Evolutionary conservation across 192 early-diverging fungal species (phyloP).

Genomic region (Entomortierella beljakovae): DNA sequence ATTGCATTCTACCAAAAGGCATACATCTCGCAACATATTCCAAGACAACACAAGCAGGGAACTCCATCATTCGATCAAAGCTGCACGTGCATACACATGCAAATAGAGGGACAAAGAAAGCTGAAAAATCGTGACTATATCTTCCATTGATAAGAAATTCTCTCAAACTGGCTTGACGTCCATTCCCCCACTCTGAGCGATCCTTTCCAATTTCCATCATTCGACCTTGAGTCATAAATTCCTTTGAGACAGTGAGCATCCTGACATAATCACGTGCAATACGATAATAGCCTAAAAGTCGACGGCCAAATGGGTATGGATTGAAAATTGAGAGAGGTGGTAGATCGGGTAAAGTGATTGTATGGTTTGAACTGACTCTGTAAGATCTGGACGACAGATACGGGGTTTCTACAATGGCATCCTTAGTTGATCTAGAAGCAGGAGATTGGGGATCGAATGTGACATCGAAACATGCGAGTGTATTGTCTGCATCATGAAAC

Average conservation of each 20-base stretch:
- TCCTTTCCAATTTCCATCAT: conserved; percentile 55
- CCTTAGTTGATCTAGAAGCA: not conserved
- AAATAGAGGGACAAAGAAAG: conserved; percentile 51
- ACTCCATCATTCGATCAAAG: conserved; percentile 55
- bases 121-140: conserved; percentile 52
- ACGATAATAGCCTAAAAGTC: conserved; percentile 47
- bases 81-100: conserved; percentile 58
- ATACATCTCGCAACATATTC: conserved; percentile 55
- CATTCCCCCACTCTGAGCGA: conserved; percentile 50
- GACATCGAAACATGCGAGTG: conserved; percentile 51
- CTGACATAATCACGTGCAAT: conserved; percentile 51
- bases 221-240: conserved; percentile 46
- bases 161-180: conserved; percentile 33
- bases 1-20: conserved; percentile 54
- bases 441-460: conserved; percentile 25
- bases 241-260: conserved; percentile 46
- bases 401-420: conserved; percentile 34
- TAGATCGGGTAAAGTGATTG: conserved; percentile 50
- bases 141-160: conserved; percentile 39
- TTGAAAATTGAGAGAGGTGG: conserved; percentile 43
- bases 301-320: conserved; percentile 51
- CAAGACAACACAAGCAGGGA: conserved; percentile 45
- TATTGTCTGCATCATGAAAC: conserved; percentile 52
- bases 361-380: conserved; percentile 45
- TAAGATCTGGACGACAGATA: conserved; percentile 50